Evolutionary conservation across 2,329 filamentous ascomycete genomes (phyloP).

Genomic region (Colletotrichum sp.): DNA sequence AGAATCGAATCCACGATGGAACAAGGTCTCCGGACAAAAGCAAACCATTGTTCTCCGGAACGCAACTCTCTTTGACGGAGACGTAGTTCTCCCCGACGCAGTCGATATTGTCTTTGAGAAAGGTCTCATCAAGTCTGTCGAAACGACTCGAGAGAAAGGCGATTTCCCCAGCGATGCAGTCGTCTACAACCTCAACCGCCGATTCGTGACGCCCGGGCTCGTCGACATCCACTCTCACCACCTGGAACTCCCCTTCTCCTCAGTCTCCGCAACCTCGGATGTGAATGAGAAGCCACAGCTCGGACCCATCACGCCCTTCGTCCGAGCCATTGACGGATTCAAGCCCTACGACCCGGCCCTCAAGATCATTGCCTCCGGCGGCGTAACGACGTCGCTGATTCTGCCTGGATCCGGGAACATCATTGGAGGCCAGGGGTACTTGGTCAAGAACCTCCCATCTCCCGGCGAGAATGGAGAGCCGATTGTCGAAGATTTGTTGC

Average conservation of each 20-base stretch:
- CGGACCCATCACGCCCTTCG: slow-evolving; percentile 40
- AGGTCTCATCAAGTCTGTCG: slow-evolving; percentile 32
- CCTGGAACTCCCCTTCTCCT: slow-evolving; percentile 36
- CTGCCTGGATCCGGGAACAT: slow-evolving; percentile 48
- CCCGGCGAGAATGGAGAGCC: slow-evolving; percentile 38
- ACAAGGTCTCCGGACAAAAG: neutral
- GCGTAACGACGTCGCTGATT: slow-evolving; percentile 47
- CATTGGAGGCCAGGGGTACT: slow-evolving; percentile 46
- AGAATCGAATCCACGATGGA: neutral
- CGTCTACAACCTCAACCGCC: slow-evolving; percentile 37
- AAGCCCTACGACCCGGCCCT: slow-evolving; percentile 45
- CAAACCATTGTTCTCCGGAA: slow-evolving; percentile 38
- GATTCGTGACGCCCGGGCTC: slow-evolving; percentile 46
- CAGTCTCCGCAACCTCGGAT: slow-evolving; percentile 34
- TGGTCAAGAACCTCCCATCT: slow-evolving; percentile 43
- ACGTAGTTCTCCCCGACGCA: slow-evolving; percentile 30
- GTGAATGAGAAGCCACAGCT: slow-evolving; percentile 38
- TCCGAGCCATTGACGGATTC: slow-evolving; percentile 31
- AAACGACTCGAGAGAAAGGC: neutral
- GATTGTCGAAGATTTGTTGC: slow-evolving; percentile 43
- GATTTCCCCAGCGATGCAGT: neutral
- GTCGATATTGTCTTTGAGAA: slow-evolving; percentile 42
- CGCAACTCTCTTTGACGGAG: slow-evolving; percentile 47
- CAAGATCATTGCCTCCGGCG: slow-evolving; percentile 44
- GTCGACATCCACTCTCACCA: slow-evolving; percentile 53